Conservation (phyloP, 2,329 filamentous ascomycete species). For the Spiromastix sp. region DNA sequence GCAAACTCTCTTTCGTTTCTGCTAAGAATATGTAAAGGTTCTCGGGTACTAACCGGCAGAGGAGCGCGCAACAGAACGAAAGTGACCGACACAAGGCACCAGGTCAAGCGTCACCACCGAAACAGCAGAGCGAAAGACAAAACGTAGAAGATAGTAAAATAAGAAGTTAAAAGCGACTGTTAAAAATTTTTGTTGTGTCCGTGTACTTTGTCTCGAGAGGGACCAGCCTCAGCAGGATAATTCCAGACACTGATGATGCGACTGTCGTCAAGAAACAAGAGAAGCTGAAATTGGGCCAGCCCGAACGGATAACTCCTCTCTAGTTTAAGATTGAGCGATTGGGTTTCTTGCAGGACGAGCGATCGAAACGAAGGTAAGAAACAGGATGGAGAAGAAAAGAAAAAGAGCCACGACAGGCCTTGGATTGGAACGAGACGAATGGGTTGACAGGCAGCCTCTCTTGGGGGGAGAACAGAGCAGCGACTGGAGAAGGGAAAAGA, state of each 20-base stretch:
- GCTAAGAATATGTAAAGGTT: background rate
- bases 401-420: slow-evolving; percentile 1
- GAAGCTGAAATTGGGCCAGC: slow-evolving; percentile 12
- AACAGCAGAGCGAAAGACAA: slow-evolving; percentile 1
- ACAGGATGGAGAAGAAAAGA: slow-evolving; percentile 2
- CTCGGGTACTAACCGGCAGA: background rate
- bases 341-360: background rate
- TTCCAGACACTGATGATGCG: slow-evolving; percentile 15
- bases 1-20: too few species aligned
- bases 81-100: background rate
- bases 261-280: slow-evolving; percentile 12
- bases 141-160: slow-evolving; percentile 3
- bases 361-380: slow-evolving; percentile 8
- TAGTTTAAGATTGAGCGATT: background rate
- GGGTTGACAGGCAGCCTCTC: background rate
- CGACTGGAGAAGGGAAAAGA: background rate
- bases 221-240: slow-evolving; percentile 24
- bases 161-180: slow-evolving; percentile 7
- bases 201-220: slow-evolving; percentile 22
- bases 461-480: background rate
- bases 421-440: background rate
- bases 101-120: background rate
- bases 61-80: background rate
- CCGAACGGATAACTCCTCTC: slow-evolving; percentile 6
- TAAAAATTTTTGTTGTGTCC: slow-evolving; percentile 12